Base-by-base conservation (phyloP, 257 asterid species). In the Solanum dulcamara region DNA sequence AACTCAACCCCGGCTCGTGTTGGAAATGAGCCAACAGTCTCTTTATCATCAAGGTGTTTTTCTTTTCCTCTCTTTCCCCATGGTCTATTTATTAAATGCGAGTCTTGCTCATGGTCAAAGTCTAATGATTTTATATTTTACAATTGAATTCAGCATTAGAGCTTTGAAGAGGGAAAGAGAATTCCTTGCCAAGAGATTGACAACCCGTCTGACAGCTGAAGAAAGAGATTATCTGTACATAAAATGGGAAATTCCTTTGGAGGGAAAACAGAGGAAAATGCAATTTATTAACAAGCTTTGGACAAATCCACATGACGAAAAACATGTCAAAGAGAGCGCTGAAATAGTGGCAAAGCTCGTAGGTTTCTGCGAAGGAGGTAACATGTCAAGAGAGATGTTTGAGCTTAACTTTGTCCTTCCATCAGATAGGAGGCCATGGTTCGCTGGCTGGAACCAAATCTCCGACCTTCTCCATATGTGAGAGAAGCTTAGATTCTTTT, bases 301-400 rank as follows among this genome's bases (percentile, higher is more conserved):
- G 98, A 93, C 90, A 42, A 88, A 92, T 88, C 97, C 98, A 0
- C 92, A 91, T 14, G 96, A 94, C 32, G 93, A 87, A 79, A 88
- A 60, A 86, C 98, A 96, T 59, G 86, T 94, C 33, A 89, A 92
- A 85, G 98, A 96, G 90, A 96, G 99, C 84, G 98, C 97, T 1
- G 97, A 93, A 88, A 93, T 94, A 60, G 98, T 96, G 32, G 98
- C 96, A 32, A 96, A 90, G 93, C 98, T 96, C 7, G 98, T 96
- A 2, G 99, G 97, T 13, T 93, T 93, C 87, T 90, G 93, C 12
- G 94, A 93, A 88, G 88, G 92, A 83, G 98, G 97, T 67, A 94
- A 92, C 55, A 83, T 94, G 92, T 92, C 99, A 0, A 94, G 90
- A 86, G 99, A 96, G 91, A 96, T 96, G 98, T 93, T 96, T 81